These are phyloP conservation scores for Cladophialophora immunda DNA, from an alignment of 2,329 filamentous ascomycete genomes.

Conservation along the genomic window DNA sequence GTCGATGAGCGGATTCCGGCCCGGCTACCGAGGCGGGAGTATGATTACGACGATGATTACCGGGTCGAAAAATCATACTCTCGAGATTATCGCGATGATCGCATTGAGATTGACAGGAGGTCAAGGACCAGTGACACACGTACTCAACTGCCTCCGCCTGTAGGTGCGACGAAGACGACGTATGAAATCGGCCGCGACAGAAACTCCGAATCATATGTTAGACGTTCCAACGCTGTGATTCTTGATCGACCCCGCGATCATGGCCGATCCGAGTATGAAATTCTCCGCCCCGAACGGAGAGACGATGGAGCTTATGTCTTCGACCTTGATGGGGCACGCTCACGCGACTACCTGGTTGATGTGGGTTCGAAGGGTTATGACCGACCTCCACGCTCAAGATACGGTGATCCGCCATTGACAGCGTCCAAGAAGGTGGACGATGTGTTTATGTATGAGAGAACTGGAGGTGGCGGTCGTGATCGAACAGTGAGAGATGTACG, in stretches of 20 bases:
- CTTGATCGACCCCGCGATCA: conserved; percentile 24
- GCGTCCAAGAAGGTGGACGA: conserved; percentile 18
- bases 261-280: conserved; percentile 35
- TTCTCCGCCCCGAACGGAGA: conserved; percentile 32
- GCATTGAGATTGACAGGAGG: conserved; percentile 27
- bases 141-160: not conserved
- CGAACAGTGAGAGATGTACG: conserved; percentile 17
- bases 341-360: conserved; percentile 23
- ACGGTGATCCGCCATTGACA: conserved; percentile 9
- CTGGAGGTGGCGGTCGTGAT: conserved; percentile 18
- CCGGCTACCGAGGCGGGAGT: conserved; percentile 21
- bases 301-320: conserved; percentile 35
- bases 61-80: conserved; percentile 22
- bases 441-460: conserved; percentile 24
- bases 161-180: conserved; percentile 28
- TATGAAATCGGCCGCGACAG: conserved; percentile 34
- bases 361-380: conserved; percentile 21
- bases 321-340: conserved; percentile 21
- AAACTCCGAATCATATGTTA: conserved; percentile 35
- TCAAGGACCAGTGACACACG: conserved; percentile 20
- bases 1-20: conserved; percentile 14
- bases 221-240: conserved; percentile 30
- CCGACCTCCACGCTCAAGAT: conserved; percentile 17
- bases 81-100: conserved; percentile 31
- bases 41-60: conserved; percentile 31